These are phyloP conservation scores for Penicillium mononematosum DNA, from an alignment of 495 filamentous ascomycete genomes.

Conservation along the genomic window DNA sequence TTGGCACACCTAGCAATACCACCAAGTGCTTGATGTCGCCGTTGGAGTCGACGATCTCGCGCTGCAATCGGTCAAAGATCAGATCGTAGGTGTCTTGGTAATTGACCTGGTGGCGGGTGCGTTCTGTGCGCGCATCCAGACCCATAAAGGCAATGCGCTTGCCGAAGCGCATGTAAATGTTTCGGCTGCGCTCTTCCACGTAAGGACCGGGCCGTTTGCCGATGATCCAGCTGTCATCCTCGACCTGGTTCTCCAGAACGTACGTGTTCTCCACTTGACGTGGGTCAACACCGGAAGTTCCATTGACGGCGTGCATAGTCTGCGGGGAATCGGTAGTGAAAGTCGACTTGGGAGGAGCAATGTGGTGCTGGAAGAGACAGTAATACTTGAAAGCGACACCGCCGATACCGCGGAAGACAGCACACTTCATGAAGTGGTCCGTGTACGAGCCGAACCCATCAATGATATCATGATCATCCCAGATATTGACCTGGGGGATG, in stretches of 20 bases:
- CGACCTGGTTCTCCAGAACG: conserved; percentile 56
- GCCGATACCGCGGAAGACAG: conserved; percentile 88
- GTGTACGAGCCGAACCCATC: conserved; percentile 93
- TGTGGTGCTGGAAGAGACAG: conserved; percentile 90
- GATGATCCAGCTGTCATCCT: conserved; percentile 77
- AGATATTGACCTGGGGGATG: conserved; percentile 91
- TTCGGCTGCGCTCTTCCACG: conserved; percentile 75
- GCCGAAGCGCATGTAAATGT: conserved; percentile 80
- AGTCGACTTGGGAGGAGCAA: conserved; percentile 76
- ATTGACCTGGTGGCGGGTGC: conserved; percentile 88
- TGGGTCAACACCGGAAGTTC: conserved; percentile 56
- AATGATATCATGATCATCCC: conserved; percentile 92
- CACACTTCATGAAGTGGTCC: conserved; percentile 88
- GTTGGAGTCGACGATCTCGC: conserved; percentile 61
- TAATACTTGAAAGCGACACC: conserved; percentile 88
- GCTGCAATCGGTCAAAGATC: conserved; percentile 67
- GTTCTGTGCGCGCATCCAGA: conserved; percentile 87
- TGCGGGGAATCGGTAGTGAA: conserved; percentile 70
- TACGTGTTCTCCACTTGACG: conserved; percentile 67
- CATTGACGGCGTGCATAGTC: conserved; percentile 50
- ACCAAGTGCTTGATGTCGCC: conserved; percentile 76
- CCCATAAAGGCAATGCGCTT: conserved; percentile 81
- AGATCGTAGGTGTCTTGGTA: conserved; percentile 84
- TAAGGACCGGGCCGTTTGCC: conserved; percentile 74
- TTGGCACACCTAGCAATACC: conserved; percentile 85